Evolutionary conservation across 108 stramenopile species (phyloP).

Genomic region (Epithemia pelagica): DNA sequence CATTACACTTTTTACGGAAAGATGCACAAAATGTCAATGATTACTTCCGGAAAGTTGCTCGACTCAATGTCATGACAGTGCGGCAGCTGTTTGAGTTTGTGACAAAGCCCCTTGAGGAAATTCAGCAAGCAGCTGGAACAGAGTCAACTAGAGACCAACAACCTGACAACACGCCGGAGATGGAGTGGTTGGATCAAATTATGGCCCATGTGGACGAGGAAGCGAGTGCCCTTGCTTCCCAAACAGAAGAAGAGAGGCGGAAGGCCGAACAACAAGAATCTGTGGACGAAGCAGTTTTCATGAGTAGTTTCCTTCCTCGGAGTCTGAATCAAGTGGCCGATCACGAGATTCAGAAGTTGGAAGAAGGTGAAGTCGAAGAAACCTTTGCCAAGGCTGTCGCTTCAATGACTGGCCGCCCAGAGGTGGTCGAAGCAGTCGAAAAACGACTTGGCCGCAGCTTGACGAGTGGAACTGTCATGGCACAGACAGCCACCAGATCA

Average conservation of each 20-base stretch:
- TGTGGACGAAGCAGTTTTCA: slow-evolving; percentile 88
- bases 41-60: slow-evolving; percentile 85
- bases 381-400: slow-evolving; percentile 84
- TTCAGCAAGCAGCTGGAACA: not conserved
- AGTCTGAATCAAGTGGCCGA: slow-evolving; percentile 87
- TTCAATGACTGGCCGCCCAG: slow-evolving; percentile 76
- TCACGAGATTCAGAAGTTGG: slow-evolving; percentile 73
- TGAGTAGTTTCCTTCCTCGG: slow-evolving; percentile 83
- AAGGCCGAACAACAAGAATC: slow-evolving; percentile 56
- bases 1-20: slow-evolving; percentile 94
- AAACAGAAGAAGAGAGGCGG: slow-evolving; percentile 51
- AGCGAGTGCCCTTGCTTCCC: slow-evolving; percentile 17
- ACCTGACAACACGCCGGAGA: slow-evolving; percentile 15
- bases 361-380: slow-evolving; percentile 82
- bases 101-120: slow-evolving; percentile 25
- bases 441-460: slow-evolving; percentile 26
- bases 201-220: slow-evolving; percentile 51
- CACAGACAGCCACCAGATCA: slow-evolving; percentile 10
- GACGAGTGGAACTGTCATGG: slow-evolving; percentile 7
- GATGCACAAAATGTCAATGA: slow-evolving; percentile 95
- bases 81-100: slow-evolving; percentile 86
- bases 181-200: slow-evolving; percentile 44
- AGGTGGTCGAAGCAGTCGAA: slow-evolving; percentile 58
- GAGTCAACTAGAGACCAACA: slow-evolving; percentile 11
- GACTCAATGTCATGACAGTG: slow-evolving; percentile 81